These are phyloP conservation scores for slime mould (Dictyostelium discoideum) DNA, from an alignment of 78 protist genomes.

Conservation along the genomic window DNA sequence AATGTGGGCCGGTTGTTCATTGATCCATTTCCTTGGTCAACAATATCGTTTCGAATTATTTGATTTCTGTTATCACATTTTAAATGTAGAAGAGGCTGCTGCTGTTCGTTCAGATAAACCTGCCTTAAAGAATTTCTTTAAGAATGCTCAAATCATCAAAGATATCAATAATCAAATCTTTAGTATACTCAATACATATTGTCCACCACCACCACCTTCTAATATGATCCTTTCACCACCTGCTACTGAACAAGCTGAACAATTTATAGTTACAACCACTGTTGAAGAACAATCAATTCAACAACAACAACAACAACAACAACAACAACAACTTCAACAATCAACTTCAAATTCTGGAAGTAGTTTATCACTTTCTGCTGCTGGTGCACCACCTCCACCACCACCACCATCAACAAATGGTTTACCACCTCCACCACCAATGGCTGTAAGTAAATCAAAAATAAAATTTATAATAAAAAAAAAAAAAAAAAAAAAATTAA, in stretches of 20 bases:
- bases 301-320: background rate
- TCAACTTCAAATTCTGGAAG: background rate
- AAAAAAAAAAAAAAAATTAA: background rate
- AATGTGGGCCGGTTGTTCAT: constrained; percentile 87
- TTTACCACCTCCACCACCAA: constrained; percentile 32
- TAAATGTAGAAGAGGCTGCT: constrained; percentile 81
- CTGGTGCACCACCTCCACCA: constrained; percentile 72
- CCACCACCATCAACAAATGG: constrained; percentile 42
- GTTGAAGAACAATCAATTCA: constrained; percentile 23
- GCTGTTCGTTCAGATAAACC: constrained; percentile 64
- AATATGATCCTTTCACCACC: constrained; percentile 77
- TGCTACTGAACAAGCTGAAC: constrained; percentile 77
- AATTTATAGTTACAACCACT: constrained; percentile 60
- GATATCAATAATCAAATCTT: constrained; percentile 79
- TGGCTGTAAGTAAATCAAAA: background rate
- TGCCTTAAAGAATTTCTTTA: constrained; percentile 60
- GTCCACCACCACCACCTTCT: constrained; percentile 67
- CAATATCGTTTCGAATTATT: constrained; percentile 80
- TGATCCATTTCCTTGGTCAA: constrained; percentile 90
- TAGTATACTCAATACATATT: constrained; percentile 68
- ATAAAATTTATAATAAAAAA: background rate
- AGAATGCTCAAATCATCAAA: constrained; percentile 42
- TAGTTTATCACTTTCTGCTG: background rate
- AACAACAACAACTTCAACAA: background rate
- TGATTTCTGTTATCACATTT: constrained; percentile 89